Conservation (phyloP, 148 eudicot genomes). For the Polygonum aviculare region DNA sequence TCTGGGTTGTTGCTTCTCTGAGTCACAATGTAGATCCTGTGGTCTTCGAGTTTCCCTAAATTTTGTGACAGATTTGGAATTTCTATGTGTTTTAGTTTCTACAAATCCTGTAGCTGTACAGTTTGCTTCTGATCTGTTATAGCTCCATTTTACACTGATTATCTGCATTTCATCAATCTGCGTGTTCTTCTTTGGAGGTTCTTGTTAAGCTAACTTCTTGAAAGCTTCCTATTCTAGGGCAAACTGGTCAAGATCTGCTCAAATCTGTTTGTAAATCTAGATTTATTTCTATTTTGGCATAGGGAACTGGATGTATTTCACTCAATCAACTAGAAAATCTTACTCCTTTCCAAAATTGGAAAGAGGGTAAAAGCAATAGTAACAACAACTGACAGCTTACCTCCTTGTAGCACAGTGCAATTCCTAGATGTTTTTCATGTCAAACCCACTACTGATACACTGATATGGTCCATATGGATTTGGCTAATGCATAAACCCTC, state of each 20-base stretch:
- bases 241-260: not conserved
- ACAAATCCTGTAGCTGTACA: not conserved
- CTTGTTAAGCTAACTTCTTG: not conserved
- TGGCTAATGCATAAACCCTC: slow-evolving; percentile 15
- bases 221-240: not conserved
- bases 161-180: not conserved
- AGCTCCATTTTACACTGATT: too few relatives aligned
- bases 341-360: not conserved
- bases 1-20: not conserved
- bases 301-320: not conserved
- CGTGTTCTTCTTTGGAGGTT: not conserved
- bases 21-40: not conserved
- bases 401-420: not conserved
- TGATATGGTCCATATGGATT: not conserved
- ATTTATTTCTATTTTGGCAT: too few relatives aligned
- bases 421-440: not conserved
- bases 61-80: not conserved
- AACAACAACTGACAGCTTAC: not conserved
- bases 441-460: not conserved
- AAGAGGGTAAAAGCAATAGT: not conserved
- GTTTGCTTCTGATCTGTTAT: not conserved
- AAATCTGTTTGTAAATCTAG: not conserved
- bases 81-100: not conserved
- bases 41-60: not conserved
- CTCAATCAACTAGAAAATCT: not conserved